Evolutionary conservation across 345 rosid genomes (phyloP).

Genomic region (Brassica nigra): DNA sequence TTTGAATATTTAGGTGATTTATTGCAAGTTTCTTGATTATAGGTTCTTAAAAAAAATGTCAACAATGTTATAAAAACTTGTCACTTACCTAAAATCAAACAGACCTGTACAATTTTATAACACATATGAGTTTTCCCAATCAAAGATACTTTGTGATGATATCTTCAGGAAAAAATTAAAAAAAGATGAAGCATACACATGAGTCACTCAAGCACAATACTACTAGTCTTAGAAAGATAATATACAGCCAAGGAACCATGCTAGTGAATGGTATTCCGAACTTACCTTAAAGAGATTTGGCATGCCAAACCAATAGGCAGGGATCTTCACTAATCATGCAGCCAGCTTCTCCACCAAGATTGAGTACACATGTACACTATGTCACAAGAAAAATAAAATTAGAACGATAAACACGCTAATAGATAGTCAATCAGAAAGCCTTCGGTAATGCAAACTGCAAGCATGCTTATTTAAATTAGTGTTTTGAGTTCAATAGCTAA

Average conservation of each 20-base stretch:
- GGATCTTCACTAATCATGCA: conserved; percentile 98
- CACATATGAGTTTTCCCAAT: not conserved
- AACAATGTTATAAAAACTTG: not conserved
- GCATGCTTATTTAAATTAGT: not conserved
- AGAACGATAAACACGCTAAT: not conserved
- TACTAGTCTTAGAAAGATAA: not conserved
- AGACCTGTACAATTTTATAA: not conserved
- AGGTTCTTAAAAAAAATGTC: too few species aligned
- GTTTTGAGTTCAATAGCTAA: not conserved
- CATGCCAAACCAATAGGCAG: conserved; percentile 85
- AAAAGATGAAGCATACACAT: not conserved
- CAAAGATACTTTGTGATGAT: conserved; percentile 9
- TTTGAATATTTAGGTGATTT: too few species aligned
- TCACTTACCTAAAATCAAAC: not conserved
- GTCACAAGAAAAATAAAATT: not conserved
- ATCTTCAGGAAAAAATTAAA: not conserved
- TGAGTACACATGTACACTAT: conserved; percentile 66
- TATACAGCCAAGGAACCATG: not conserved
- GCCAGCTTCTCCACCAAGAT: conserved; percentile 84
- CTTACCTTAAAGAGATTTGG: conserved; percentile 86
- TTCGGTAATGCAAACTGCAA: not conserved
- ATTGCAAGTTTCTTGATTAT: too few species aligned
- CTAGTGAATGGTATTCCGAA: conserved; percentile 4
- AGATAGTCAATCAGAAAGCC: not conserved
- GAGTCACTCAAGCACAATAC: not conserved